Evolutionary conservation across 1,284 basidiomycete genomes (phyloP).

Genomic region (Chondrostereum purpureum): DNA sequence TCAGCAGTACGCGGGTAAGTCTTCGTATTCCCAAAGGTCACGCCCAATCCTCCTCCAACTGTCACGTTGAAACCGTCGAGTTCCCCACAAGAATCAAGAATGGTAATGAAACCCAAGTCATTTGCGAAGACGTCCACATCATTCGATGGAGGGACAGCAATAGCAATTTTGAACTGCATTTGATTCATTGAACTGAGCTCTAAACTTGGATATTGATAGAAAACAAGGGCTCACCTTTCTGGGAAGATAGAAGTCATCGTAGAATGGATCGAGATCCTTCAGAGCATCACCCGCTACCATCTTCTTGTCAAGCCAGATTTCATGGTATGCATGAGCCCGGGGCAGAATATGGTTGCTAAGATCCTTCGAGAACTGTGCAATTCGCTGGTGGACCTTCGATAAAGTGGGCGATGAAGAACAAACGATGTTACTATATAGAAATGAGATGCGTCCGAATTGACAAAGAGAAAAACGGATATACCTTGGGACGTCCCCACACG

Average conservation of each 20-base stretch:
- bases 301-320: conserved; percentile 99
- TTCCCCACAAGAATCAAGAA: conserved; percentile 67
- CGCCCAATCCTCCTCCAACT: conserved; percentile 96
- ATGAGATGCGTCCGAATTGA: conserved; percentile 3
- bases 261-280: conserved; percentile 93
- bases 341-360: conserved; percentile 88
- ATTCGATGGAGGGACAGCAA: conserved; percentile 95
- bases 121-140: conserved; percentile 96
- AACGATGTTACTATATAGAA: conserved; percentile 80
- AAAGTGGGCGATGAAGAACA: conserved; percentile 88
- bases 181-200: background rate
- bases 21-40: conserved; percentile 98
- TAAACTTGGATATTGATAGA: no score
- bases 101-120: conserved; percentile 93
- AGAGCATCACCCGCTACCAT: conserved; percentile 86
- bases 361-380: conserved; percentile 79
- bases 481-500: conserved; percentile 97
- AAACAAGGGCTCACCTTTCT: conserved; percentile 62
- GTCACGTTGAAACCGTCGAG: conserved; percentile 88
- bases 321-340: conserved; percentile 91
- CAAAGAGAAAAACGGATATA: conserved; percentile 25
- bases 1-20: conserved; percentile 91
- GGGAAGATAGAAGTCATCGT: conserved; percentile 96
- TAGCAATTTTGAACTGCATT: conserved; percentile 89
- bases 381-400: conserved; percentile 79